Percentiles rank a stretch among this genome's conserved stretches.
These are phyloP conservation scores for Russula griseocarnosa DNA, from an alignment of 768 basidiomycete genomes.

Conservation along the genomic window DNA sequence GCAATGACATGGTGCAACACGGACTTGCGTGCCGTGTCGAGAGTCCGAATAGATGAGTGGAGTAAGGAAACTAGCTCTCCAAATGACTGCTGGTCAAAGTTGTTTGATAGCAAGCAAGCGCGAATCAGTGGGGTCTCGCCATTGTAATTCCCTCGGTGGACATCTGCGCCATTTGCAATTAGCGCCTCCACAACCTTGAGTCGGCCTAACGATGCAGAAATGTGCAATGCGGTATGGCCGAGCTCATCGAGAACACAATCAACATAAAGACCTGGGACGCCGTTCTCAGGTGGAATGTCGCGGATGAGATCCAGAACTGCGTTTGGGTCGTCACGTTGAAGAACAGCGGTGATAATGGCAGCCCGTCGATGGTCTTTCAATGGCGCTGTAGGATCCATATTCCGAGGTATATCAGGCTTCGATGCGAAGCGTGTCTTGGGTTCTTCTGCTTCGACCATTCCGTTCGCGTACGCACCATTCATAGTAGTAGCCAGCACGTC, in stretches of 20 bases:
- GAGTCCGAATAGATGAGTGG: constrained; percentile 73
- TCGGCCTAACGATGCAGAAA: constrained; percentile 83
- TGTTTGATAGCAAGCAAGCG: constrained; percentile 84
- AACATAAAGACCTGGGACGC: constrained; percentile 47
- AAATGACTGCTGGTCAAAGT: constrained; percentile 76
- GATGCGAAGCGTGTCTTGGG: constrained; percentile 62
- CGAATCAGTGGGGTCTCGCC: constrained; percentile 95
- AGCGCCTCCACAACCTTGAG: constrained; percentile 64
- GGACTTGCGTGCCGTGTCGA: constrained; percentile 81
- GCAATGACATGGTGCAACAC: constrained; percentile 90
- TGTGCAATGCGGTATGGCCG: constrained; percentile 90
- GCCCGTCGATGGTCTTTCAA: constrained; percentile 52
- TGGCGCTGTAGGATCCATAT: constrained; percentile 49
- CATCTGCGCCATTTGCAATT: constrained; percentile 74
- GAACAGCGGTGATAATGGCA: constrained; percentile 62
- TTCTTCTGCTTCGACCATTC: constrained; percentile 41
- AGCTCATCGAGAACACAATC: constrained; percentile 91
- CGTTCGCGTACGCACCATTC: constrained; percentile 45
- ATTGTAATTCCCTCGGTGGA: constrained; percentile 85
- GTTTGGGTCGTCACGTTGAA: constrained; percentile 62
- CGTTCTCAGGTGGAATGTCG: constrained; percentile 49
- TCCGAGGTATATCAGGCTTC: constrained; percentile 52
- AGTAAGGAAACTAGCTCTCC: constrained; percentile 58
- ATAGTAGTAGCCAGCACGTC: constrained; percentile 40
- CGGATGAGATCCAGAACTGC: constrained; percentile 62